Percentiles rank a stretch among this genome's conserved stretches.
These are phyloP conservation scores for Melampsora larici-populina DNA, from an alignment of 1,284 basidiomycete genomes.

Conservation along the genomic window DNA sequence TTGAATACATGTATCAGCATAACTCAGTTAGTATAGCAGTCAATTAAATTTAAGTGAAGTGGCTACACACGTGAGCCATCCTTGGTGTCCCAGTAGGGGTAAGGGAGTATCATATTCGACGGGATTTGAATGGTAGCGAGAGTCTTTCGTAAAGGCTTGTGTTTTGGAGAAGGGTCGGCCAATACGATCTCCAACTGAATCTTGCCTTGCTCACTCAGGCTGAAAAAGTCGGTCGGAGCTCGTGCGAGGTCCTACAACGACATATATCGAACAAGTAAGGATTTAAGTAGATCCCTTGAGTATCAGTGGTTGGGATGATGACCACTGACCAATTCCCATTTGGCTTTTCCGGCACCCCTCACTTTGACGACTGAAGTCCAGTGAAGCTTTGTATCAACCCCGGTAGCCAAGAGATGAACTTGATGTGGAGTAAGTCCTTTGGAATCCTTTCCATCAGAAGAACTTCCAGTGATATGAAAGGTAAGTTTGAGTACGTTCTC, in stretches of 20 bases:
- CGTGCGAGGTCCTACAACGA: constrained; percentile 22
- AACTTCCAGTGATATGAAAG: constrained; percentile 27
- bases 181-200: constrained; percentile 29
- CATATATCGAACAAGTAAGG: background rate
- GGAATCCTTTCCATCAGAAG: background rate
- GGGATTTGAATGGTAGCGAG: constrained; percentile 22
- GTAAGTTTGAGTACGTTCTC: constrained; percentile 25
- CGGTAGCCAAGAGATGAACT: constrained; percentile 35
- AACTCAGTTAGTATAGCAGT: background rate
- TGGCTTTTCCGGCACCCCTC: constrained; percentile 37
- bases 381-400: constrained; percentile 33
- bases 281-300: background rate
- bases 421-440: constrained; percentile 31
- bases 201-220: constrained; percentile 16
- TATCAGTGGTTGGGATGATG: background rate
- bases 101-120: constrained; percentile 20
- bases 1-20: background rate
- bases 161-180: constrained; percentile 19
- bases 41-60: background rate
- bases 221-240: constrained; percentile 39
- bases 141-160: constrained; percentile 14
- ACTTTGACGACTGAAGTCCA: constrained; percentile 33
- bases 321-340: constrained; percentile 42
- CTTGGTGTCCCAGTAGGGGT: constrained; percentile 43
- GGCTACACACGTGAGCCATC: constrained; percentile 29